Conservation (phyloP, 495 filamentous ascomycete species). For the Aspergillus steynii region DNA sequence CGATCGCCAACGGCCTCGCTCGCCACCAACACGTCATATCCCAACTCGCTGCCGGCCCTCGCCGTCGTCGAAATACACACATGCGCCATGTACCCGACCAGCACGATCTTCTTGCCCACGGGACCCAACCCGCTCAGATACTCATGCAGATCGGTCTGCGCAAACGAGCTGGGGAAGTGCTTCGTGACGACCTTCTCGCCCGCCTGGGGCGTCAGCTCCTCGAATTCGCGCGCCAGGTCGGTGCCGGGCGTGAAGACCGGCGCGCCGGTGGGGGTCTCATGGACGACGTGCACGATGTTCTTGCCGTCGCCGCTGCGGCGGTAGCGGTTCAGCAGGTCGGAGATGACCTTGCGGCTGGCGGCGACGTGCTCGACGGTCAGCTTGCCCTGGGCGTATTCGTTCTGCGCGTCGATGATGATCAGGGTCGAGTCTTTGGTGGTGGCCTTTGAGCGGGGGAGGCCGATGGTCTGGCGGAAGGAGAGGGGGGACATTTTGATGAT, state of each 20-base stretch:
- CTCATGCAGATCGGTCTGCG: slow-evolving; percentile 45
- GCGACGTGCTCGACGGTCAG: slow-evolving; percentile 51
- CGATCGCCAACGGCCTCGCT: slow-evolving; percentile 60
- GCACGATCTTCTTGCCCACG: slow-evolving; percentile 48
- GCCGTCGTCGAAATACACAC: slow-evolving; percentile 63
- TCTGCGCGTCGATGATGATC: slow-evolving; percentile 66
- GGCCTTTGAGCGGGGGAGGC: slow-evolving; percentile 48
- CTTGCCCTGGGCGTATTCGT: slow-evolving; percentile 57
- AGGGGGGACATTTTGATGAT: slow-evolving; percentile 19
- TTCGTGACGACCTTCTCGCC: slow-evolving; percentile 53
- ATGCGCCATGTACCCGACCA: slow-evolving; percentile 60
- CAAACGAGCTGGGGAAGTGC: slow-evolving; percentile 46
- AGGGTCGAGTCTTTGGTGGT: slow-evolving; percentile 53
- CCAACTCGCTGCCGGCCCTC: slow-evolving; percentile 51
- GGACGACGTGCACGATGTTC: slow-evolving; percentile 59
- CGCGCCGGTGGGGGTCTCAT: slow-evolving; percentile 54
- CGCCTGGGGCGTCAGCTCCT: slow-evolving; percentile 45
- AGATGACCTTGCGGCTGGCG: slow-evolving; percentile 47
- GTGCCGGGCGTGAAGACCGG: slow-evolving; percentile 61
- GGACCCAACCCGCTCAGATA: slow-evolving; percentile 34
- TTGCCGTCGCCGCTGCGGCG: slow-evolving; percentile 36
- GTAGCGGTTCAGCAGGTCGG: slow-evolving; percentile 51
- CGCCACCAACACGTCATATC: slow-evolving; percentile 58
- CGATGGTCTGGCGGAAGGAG: slow-evolving; percentile 53
- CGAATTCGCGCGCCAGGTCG: slow-evolving; percentile 52